Conservation (phyloP, 1,284 basidiomycete genomes). For the Malassezia equina region DNA sequence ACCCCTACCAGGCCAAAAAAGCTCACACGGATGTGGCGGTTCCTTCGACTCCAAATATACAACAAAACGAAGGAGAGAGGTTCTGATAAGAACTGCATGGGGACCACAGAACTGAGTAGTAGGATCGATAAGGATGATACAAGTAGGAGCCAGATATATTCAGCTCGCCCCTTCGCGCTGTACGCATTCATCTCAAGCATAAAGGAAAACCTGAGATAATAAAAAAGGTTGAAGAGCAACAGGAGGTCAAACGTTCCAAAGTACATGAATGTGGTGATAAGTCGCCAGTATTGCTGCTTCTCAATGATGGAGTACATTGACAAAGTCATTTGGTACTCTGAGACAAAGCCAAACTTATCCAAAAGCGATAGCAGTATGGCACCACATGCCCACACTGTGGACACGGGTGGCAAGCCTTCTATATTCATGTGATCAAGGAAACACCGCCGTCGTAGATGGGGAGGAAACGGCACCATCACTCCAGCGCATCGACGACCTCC, state of each 20-base stretch:
- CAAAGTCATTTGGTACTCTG: slow-evolving; percentile 37
- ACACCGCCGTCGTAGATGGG: background rate
- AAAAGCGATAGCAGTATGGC: slow-evolving; percentile 27
- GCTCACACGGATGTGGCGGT: slow-evolving; percentile 85
- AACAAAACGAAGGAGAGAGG: slow-evolving; percentile 59
- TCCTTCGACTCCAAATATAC: slow-evolving; percentile 89
- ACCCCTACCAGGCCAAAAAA: slow-evolving; percentile 89
- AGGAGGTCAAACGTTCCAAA: slow-evolving; percentile 77
- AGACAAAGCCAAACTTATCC: slow-evolving; percentile 34
- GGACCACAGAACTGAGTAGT: slow-evolving; percentile 48
- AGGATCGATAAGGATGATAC: slow-evolving; percentile 63
- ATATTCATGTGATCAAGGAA: slow-evolving; percentile 29
- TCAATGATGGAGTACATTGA: slow-evolving; percentile 33
- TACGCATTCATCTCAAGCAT: slow-evolving; percentile 94
- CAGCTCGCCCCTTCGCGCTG: slow-evolving; percentile 63
- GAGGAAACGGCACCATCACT: background rate
- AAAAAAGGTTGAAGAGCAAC: slow-evolving; percentile 74
- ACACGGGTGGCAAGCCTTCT: slow-evolving; percentile 38
- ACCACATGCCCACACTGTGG: slow-evolving; percentile 28
- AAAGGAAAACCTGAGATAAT: slow-evolving; percentile 93
- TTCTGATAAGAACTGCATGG: slow-evolving; percentile 27
- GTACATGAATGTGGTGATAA: slow-evolving; percentile 84
- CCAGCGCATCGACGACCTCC: background rate
- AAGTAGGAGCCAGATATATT: slow-evolving; percentile 79
- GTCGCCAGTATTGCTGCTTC: slow-evolving; percentile 65